These are phyloP conservation scores for Madurella mycetomatis DNA, from an alignment of 2,329 filamentous ascomycete genomes.

Conservation along the genomic window DNA sequence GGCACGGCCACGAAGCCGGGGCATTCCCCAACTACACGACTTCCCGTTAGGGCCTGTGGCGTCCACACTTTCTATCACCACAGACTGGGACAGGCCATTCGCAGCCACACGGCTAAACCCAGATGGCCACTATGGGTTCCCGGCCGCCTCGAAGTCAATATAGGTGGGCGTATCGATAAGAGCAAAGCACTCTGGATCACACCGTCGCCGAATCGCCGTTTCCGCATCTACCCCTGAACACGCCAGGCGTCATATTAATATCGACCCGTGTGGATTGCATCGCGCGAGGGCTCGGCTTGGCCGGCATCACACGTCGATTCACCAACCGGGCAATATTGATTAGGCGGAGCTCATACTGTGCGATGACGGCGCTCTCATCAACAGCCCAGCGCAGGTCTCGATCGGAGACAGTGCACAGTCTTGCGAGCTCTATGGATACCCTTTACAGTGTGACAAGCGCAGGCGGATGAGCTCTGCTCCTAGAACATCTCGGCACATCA, in stretches of 20 bases:
- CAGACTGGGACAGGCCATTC: neutral
- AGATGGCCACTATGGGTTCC: neutral
- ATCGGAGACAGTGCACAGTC: conserved; percentile 2
- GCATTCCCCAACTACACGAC: conserved; percentile 3
- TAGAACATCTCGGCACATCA: conserved; percentile 3
- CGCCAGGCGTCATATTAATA: conserved; percentile 22
- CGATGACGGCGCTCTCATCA: neutral
- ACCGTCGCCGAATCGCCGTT: neutral
- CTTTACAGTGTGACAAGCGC: conserved; percentile 3
- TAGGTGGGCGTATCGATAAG: conserved; percentile 14
- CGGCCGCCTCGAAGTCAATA: conserved; percentile 6
- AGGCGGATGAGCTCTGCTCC: conserved; percentile 3
- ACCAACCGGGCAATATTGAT: neutral
- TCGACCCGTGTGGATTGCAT: conserved; percentile 23
- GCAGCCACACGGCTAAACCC: conserved; percentile 11
- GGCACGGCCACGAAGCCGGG: conserved; percentile 2
- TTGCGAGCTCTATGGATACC: neutral
- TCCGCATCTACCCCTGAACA: conserved; percentile 9
- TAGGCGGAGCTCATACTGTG: neutral
- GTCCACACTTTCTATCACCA: neutral
- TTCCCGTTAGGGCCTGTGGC: conserved; percentile 1
- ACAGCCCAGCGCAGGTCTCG: neutral
- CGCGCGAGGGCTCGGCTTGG: conserved; percentile 7
- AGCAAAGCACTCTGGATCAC: conserved; percentile 9
- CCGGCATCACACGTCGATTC: conserved; percentile 13